A percentile compares a stretch with the other conserved stretches of the same genome.
Evolutionary conservation across 306 rosid species (phyloP).

Genomic region (Fragaria iinumae): DNA sequence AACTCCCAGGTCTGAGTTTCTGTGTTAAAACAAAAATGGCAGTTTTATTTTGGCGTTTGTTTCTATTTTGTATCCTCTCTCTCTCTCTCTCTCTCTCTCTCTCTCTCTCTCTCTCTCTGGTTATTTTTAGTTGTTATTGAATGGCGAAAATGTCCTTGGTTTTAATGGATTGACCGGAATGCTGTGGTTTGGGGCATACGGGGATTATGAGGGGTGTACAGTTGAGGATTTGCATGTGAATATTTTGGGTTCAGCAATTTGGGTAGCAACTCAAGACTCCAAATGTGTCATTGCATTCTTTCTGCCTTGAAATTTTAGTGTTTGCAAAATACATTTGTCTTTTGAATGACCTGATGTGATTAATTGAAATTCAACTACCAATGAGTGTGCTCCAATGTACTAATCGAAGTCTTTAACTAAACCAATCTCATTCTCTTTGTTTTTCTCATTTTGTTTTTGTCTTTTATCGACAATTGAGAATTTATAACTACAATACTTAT

Average conservation of each 20-base stretch:
- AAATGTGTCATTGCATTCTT: not conserved
- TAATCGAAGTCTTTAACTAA: too few relatives aligned
- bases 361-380: too few relatives aligned
- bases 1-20: constrained; percentile 30
- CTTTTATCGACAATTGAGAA: too few relatives aligned
- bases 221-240: constrained; percentile 25
- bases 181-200: not conserved
- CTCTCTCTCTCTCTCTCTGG: too few relatives aligned
- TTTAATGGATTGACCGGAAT: constrained; percentile 20
- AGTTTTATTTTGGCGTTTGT: not conserved
- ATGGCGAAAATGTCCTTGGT: constrained; percentile 30
- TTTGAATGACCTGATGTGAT: too few relatives aligned
- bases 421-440: too few relatives aligned
- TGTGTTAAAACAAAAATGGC: not conserved
- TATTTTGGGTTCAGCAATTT: constrained; percentile 26
- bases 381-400: too few relatives aligned
- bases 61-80: not conserved
- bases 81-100: not conserved
- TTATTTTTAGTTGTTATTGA: not conserved
- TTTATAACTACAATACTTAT: too few relatives aligned
- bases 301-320: not conserved
- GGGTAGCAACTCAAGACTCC: not conserved
- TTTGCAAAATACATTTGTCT: not conserved
- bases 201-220: constrained; percentile 49
- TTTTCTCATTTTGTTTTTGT: too few relatives aligned